Percentiles rank a stretch among this genome's conserved stretches.
Evolutionary conservation across 1,284 basidiomycete species (phyloP).

Genomic region (Ustilago lituana): DNA sequence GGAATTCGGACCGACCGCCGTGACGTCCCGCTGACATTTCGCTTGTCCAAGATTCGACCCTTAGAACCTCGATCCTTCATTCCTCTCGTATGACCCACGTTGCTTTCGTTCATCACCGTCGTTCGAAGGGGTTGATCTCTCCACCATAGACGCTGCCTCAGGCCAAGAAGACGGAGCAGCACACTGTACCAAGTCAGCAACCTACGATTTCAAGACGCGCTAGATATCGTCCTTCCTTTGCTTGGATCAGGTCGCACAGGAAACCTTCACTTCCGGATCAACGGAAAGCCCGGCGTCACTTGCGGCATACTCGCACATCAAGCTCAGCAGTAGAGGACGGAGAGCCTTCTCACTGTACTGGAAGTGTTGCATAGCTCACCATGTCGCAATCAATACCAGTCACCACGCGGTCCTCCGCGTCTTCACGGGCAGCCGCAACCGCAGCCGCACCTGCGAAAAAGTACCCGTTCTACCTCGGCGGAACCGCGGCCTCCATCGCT

Average conservation of each 20-base stretch:
- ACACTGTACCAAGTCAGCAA: no score
- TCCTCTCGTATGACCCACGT: no score
- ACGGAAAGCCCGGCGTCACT: no score
- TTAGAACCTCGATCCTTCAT: neutral
- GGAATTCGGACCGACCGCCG: neutral
- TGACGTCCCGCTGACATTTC: neutral
- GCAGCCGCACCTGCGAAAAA: conserved; percentile 11
- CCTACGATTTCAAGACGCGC: no score
- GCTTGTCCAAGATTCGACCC: neutral
- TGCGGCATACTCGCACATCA: no score
- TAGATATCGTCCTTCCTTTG: neutral
- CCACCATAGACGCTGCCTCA: no score
- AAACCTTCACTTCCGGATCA: no score
- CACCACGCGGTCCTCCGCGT: neutral
- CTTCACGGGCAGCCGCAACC: conserved; percentile 5
- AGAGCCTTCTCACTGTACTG: no score
- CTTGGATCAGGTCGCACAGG: neutral
- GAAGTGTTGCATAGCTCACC: neutral
- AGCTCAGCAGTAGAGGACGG: no score
- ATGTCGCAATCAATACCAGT: conserved; percentile 24
- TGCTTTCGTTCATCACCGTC: no score
- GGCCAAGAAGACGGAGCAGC: no score
- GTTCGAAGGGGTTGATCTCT: no score
- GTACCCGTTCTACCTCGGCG: conserved; percentile 65
- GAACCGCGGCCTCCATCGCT: conserved; percentile 61